Base-by-base conservation (phyloP, 2,329 filamentous ascomycete genomes). In the Xylariales sp. region DNA sequence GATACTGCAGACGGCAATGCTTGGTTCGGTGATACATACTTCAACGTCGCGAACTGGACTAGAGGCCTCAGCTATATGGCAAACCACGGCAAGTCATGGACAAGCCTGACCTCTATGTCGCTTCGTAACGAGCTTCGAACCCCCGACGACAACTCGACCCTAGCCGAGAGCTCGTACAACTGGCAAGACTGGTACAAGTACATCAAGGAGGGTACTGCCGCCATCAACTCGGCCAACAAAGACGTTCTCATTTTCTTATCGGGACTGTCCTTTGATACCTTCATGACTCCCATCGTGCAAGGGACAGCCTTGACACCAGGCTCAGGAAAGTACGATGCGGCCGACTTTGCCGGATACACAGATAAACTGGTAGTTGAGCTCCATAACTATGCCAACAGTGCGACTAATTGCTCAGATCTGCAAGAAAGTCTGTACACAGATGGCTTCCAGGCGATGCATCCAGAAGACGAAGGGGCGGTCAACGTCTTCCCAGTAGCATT, bases 21-120 rank as follows among this genome's bases (percentile, higher is more conserved):
- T 18, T 82, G 76, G 76, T 81, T 77, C 60, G 75, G 78, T 9
- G 80, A 84, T 52, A 68, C 59, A 0, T 69, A 80, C 51, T 85
- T 82, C 48, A 58, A 74, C 43, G 65, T 72, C 0, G 58, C 64
- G 2, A 82, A 81, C 29, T 85, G 81, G 81, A 65, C 70, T 5
- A 66, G 80, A 7, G 81, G 80, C 0, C 62, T 78, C 16, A 57
- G 61, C 0, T 84, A 74, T 52, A 83, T 85, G 74, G 73, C 78
- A 0, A 56, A 67, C 2, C 78, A 82, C 47, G 69, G 61, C n/a
- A 65, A 69, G 46, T 54, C 56, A 3, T 77, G 73, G 73, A 54
- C 65, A 0, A 66, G 63, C 12, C 54, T 76, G 12, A 63, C 64
- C 15, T 71, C 70, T n/a, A 69, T 74, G 54, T 68, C 66, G 37